Evolutionary conservation across 257 asterid species (phyloP), one percentile per base, ranked within the genome.

Genomic region (Rhazya stricta): DNA sequence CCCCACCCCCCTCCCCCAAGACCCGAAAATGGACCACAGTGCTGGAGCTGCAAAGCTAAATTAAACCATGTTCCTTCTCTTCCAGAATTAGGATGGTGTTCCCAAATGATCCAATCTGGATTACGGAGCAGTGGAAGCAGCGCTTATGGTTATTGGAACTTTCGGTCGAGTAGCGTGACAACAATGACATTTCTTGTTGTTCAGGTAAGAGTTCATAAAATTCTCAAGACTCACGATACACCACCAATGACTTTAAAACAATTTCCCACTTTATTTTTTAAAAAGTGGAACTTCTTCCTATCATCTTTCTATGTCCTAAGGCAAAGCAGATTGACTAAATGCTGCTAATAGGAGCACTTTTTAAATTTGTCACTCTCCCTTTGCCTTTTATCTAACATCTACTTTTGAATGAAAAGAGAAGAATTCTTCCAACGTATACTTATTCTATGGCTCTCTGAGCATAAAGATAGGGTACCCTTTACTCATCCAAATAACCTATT

Each of bases 141-240:
- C 6, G 12, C 4, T 51, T 30, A 23, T 34, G 18, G 29, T 34
- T n/a, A n/a, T n/a, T n/a, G 71, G 78, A 77, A 76, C 80, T 76
- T 81, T 70, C 70, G 82, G 77, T 66, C 60, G 39, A 73, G 74
- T 81, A 79, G 68, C 86, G 92, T 88, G 88, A 88, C 77, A 74
- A 86, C 65, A 81, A 70, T 80, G 90, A 83, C 79, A 60, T 73
- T 84, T 79, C 81, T 74, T 82, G 79, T 71, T 68, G 43, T 74
- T 68, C 78, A 74, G 79, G 81, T 71, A 79, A 79, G 80, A 81
- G 78, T 48, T 60, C 45, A 70, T 48, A 43, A 67, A 61, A 19
- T 65, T n/a, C 23, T 75, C 57, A 69, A 67, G 69, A 46, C 68
- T 67, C 83, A 78, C 79, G 67, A 48, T 13, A n/a, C 67, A 68